phyloP scores from a whole-genome alignment of 2,329 filamentous ascomycete genomes.

The Lachnum nothofagi region DNA sequence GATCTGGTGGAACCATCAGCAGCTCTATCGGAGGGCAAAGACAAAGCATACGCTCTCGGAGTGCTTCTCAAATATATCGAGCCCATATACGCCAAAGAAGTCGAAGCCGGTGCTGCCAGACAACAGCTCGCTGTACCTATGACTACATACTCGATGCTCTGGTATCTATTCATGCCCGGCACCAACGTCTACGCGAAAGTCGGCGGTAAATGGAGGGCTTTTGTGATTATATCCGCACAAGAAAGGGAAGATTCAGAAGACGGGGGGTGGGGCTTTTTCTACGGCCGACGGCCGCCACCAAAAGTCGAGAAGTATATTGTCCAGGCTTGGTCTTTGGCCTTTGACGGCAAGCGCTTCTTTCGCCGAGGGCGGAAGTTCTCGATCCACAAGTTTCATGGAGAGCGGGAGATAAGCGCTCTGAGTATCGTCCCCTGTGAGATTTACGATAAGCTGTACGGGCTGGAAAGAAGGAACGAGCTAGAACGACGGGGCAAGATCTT shows the following conservation, averaged over 20 bases:
- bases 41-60: neutral
- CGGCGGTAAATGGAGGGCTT: slow-evolving; percentile 4
- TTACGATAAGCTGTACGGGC: slow-evolving; percentile 1
- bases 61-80: neutral
- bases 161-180: slow-evolving; percentile 10
- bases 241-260: neutral
- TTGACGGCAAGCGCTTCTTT: slow-evolving; percentile 18
- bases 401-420: slow-evolving; percentile 22
- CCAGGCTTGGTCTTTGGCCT: slow-evolving; percentile 23
- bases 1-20: neutral
- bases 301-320: slow-evolving; percentile 5
- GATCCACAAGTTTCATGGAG: slow-evolving; percentile 19
- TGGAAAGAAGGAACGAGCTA: neutral
- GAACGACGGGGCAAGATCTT: neutral
- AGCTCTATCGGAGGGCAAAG: neutral
- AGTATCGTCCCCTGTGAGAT: slow-evolving; percentile 19
- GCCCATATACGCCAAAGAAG: neutral
- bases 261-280: neutral
- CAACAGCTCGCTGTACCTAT: neutral
- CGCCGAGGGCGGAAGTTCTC: slow-evolving; percentile 17
- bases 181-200: slow-evolving; percentile 7
- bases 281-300: neutral
- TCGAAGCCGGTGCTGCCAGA: neutral
- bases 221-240: slow-evolving; percentile 3
- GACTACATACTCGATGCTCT: slow-evolving; percentile 5